Base-by-base conservation (phyloP, 192 early-diverging fungal genomes). In the Pilobolus umbonatus region DNA sequence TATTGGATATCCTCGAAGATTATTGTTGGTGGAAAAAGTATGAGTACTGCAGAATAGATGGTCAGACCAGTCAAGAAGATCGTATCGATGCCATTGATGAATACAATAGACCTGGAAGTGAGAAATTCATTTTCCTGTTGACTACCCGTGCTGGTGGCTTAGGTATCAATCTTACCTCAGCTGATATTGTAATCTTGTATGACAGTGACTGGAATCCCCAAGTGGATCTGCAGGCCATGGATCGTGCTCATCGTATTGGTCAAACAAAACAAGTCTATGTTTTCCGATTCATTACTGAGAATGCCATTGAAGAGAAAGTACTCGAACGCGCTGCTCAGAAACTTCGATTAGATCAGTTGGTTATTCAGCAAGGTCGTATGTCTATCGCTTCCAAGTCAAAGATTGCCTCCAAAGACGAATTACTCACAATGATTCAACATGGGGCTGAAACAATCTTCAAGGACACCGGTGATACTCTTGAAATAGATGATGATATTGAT, bases 191-290 rank as follows among this genome's bases (percentile, higher is more conserved):
- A 35, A 80, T 96, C 51, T 85, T 99, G 58, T 99, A 88, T 65
- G 96, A 98, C 69, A 96, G 86, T 64, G 95, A 96, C 72, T 96
- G 94, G 94, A 93, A 91, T 61, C 90, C 90, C 29, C 88, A 90
- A 72, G 88, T 88, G 2, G 91, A 97, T 75, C 73, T 93, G 14
- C 91, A 91, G 74, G 94, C 94, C 17, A 90, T 95, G 80, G 96
- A 99, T 74, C 90, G 96, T 46, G 96, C 96, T 6, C 96, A 99
- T 77, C 92, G 96, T 69, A 99, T 99, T 50, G 96, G 96, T 5
- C 96, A 99, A 65, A 99, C 87, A 31, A 98, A 98, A 72, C 95
- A 99, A 70, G 96, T 99, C 28, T 80, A 89, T 51, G 92, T 99
- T 14, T 99, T 91, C 69, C 76, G 96, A 40, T 94, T 99, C 57